A percentile compares a stretch with the other conserved stretches of the same genome.
Evolutionary conservation across 257 asterid genomes (phyloP).

Genomic region (Nicotiana obtusifolia): DNA sequence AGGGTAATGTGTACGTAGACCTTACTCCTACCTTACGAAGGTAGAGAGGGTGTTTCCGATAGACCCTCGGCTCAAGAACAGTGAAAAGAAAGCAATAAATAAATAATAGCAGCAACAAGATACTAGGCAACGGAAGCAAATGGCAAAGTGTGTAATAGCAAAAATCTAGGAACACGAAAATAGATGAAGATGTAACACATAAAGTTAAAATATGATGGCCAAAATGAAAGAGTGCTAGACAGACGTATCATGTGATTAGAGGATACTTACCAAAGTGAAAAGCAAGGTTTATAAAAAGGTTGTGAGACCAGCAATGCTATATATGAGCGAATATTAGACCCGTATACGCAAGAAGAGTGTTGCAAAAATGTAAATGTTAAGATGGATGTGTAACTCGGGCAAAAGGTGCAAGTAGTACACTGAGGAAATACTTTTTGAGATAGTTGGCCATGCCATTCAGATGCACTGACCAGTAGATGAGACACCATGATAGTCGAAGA

Average conservation of each 20-base stretch:
- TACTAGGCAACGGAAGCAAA: no score
- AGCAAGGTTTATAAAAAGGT: not conserved
- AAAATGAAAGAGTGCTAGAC: not conserved
- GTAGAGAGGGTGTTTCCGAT: no score
- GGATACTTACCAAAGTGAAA: not conserved
- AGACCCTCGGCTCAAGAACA: no score
- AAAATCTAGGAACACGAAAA: no score
- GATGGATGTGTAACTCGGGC: not conserved
- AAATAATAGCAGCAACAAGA: no score
- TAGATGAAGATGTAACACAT: not conserved
- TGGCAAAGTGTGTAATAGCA: no score
- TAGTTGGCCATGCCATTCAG: not conserved
- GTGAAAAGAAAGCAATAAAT: no score
- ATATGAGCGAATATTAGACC: not conserved
- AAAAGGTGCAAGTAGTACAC: not conserved
- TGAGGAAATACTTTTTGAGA: not conserved
- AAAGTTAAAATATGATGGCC: not conserved
- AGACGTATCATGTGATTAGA: not conserved
- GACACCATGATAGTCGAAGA: not conserved
- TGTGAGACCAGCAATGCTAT: not conserved
- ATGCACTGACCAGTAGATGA: not conserved
- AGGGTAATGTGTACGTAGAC: no score
- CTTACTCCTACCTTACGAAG: no score
- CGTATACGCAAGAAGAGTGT: not conserved
- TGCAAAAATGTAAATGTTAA: not conserved